phyloP scores from a whole-genome alignment of 2,329 filamentous ascomycete genomes.

The Penicillium brasilianum region DNA sequence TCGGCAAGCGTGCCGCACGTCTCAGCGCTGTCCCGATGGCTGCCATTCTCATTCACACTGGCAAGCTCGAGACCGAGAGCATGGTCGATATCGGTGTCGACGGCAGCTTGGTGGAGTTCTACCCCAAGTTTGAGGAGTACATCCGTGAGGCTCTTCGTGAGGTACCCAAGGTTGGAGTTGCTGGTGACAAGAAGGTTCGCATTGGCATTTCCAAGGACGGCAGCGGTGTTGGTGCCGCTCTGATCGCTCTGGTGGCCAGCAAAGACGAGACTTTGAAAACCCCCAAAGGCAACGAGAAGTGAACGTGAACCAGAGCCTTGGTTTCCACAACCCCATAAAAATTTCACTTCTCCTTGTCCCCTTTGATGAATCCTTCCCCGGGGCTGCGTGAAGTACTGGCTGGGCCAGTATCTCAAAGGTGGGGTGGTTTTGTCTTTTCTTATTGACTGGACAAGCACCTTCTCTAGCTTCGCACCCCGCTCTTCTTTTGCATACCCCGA shows the following conservation, averaged over 20 bases:
- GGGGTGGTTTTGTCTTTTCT: not conserved
- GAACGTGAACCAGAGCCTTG: conserved; percentile 6
- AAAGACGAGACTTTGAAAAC: conserved; percentile 29
- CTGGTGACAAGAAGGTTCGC: conserved; percentile 82
- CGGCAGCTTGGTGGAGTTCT: conserved; percentile 92
- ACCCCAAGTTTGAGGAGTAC: conserved; percentile 88
- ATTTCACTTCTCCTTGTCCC: not conserved
- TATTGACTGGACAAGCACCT: not conserved
- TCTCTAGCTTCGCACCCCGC: not conserved
- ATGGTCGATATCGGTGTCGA: conserved; percentile 93
- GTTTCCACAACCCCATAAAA: not conserved
- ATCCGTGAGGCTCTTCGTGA: conserved; percentile 80
- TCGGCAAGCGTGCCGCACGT: conserved; percentile 86
- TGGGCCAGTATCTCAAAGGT: conserved; percentile 10
- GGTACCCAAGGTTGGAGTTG: conserved; percentile 75
- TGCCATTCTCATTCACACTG: conserved; percentile 80
- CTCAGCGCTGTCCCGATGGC: conserved; percentile 87
- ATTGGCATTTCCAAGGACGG: conserved; percentile 98
- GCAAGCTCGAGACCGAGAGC: conserved; percentile 69
- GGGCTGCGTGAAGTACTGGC: conserved; percentile 8
- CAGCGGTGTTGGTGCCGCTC: conserved; percentile 89
- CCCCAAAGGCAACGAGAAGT: conserved; percentile 15
- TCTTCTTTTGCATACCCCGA: conserved; percentile 7
- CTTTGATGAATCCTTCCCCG: not conserved
- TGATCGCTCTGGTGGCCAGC: conserved; percentile 90